Percentiles rank a stretch among this genome's conserved stretches.
These are phyloP conservation scores for Cladosporium sp. DNA, from an alignment of 2,329 filamentous ascomycete genomes.

Conservation along the genomic window DNA sequence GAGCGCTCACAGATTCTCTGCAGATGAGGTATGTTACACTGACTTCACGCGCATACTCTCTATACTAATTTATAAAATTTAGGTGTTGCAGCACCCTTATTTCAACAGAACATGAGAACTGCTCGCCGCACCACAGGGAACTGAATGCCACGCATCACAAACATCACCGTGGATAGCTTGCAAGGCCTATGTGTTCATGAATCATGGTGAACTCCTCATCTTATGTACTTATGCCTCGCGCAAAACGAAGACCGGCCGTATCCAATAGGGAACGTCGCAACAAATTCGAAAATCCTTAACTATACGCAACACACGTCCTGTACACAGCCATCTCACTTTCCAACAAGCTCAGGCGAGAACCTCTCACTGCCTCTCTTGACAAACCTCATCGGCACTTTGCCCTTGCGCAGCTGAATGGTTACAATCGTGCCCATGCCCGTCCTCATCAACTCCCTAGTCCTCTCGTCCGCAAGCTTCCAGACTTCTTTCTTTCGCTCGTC, in stretches of 20 bases:
- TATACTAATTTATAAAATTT: not conserved
- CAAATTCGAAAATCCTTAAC: not conserved
- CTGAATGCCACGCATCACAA: not conserved
- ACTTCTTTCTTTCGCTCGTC: conserved; percentile 54
- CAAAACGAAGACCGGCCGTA: not conserved
- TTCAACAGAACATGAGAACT: not conserved
- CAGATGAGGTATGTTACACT: conserved; percentile 54
- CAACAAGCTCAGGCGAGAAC: conserved; percentile 15
- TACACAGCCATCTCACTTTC: not conserved
- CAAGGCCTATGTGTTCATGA: not conserved
- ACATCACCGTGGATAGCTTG: not conserved
- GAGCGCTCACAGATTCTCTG: conserved; percentile 64
- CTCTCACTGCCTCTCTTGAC: conserved; percentile 69
- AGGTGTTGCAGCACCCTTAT: conserved; percentile 10
- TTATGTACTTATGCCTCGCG: not conserved
- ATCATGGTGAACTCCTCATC: not conserved
- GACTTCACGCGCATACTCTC: not conserved
- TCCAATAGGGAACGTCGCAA: not conserved
- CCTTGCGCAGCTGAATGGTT: conserved; percentile 69
- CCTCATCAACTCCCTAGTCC: conserved; percentile 54
- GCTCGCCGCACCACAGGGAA: not conserved
- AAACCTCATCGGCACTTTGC: conserved; percentile 65
- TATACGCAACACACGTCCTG: not conserved
- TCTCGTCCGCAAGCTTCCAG: conserved; percentile 62
- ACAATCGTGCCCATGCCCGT: conserved; percentile 62